Base-by-base conservation (phyloP, 768 basidiomycete genomes). In the Pholiota microspora region DNA sequence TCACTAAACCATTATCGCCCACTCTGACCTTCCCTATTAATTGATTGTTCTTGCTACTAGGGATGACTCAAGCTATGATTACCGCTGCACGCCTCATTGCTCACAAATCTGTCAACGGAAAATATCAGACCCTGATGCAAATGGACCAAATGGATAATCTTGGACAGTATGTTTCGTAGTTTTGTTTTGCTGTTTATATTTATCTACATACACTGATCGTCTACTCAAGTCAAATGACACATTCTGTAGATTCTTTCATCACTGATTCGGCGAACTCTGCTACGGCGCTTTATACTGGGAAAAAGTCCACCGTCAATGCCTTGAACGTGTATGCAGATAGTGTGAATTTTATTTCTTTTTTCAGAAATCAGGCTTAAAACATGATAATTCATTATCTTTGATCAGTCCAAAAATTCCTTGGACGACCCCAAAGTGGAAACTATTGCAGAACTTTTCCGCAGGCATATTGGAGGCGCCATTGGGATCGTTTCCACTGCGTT, bases 221-320 rank as follows among this genome's bases (percentile, higher is more conserved):
- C 29, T 7, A 49, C 23, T 47, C 13, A 35, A 75, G 75, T 46
- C 76, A 77, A 69, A 77, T 77, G 76, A 76, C 75, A 5, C 76
- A 77, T 57, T 76, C 75, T 1, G 68, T 77, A 16, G 76, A 77
- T 54, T 76, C 76, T 0, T 74, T 76, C 58, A 77, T 77, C 58
- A 77, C 76, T 47, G 76, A 77, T 62, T 77, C 76, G 4, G 76
- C 76, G 2, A 77, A 77, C 64, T 76, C 75, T 12, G 76, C 76
- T 2, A 76, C 75, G 28, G 74, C 76, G 18, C 65, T 77, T 21
- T 77, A 75, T 55, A 74, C 73, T 0, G 76, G 76, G 15, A 76
- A 77, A 60, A 77, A 77, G 61, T 70, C 71, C 6, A 67, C 69
- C 6, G 76, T 76, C 40, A 73, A 73, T 45, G 71, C 74, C 7